Evolutionary conservation across 202 grass and related monocot genomes (phyloP).

Genomic region (Panicum hallii): DNA sequence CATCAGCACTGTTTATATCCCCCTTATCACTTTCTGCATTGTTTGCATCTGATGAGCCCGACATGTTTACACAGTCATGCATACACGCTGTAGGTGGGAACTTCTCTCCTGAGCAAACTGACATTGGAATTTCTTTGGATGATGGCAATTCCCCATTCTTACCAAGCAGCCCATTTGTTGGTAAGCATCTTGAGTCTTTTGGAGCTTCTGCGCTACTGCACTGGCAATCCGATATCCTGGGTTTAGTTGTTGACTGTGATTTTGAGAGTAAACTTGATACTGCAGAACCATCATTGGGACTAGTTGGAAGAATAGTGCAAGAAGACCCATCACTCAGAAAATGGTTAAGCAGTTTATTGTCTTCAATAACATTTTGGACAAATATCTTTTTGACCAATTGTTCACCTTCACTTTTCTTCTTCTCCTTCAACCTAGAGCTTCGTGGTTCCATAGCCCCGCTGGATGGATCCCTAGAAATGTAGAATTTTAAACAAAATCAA

Average conservation of each 20-base stretch:
- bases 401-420: slow-evolving; percentile 86
- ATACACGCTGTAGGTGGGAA: slow-evolving; percentile 39
- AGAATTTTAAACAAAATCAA: slow-evolving; percentile 38
- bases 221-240: slow-evolving; percentile 47
- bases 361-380: slow-evolving; percentile 82
- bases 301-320: slow-evolving; percentile 80
- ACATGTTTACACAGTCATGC: slow-evolving; percentile 44
- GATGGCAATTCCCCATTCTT: slow-evolving; percentile 41
- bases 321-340: slow-evolving; percentile 69
- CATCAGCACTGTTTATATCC: slow-evolving; percentile 47
- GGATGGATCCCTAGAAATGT: slow-evolving; percentile 64
- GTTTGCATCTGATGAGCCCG: slow-evolving; percentile 47
- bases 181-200: slow-evolving; percentile 51
- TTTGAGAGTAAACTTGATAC: slow-evolving; percentile 61
- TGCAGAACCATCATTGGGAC: slow-evolving; percentile 50
- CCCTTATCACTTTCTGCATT: slow-evolving; percentile 52
- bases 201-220: slow-evolving; percentile 49
- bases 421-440: slow-evolving; percentile 94
- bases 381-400: slow-evolving; percentile 84
- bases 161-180: slow-evolving; percentile 33
- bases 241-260: slow-evolving; percentile 46
- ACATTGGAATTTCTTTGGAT: slow-evolving; percentile 44
- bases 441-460: slow-evolving; percentile 64
- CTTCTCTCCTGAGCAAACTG: slow-evolving; percentile 41
- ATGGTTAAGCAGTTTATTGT: slow-evolving; percentile 70